Percentiles rank a stretch among this genome's conserved stretches.
phyloP scores from a whole-genome alignment of 768 basidiomycete species.

The Mycena maculata region DNA sequence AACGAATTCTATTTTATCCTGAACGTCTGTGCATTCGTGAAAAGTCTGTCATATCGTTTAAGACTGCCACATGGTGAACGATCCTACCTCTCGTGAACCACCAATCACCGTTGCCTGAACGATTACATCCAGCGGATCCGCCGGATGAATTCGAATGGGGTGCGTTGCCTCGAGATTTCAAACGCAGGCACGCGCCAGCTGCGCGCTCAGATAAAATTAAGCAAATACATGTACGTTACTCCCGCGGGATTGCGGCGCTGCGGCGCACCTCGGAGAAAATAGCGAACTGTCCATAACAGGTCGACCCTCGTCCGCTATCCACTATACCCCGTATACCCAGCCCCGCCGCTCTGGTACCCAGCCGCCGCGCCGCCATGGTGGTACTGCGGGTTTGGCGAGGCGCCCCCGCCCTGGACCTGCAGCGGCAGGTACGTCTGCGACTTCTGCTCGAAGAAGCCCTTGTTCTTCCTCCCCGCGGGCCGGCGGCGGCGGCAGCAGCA shows the following conservation, averaged over 20 bases:
- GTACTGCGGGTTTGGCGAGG: background rate
- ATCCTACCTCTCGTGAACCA: too few species aligned
- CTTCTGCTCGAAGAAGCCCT: constrained; percentile 32
- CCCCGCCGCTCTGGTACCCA: background rate
- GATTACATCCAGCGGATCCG: too few species aligned
- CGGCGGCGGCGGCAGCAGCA: constrained; percentile 60
- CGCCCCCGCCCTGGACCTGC: constrained; percentile 28
- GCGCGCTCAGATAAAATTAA: constrained; percentile 9
- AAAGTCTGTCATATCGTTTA: too few species aligned
- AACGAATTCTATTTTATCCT: too few species aligned
- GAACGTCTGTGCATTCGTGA: too few species aligned
- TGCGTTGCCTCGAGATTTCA: too few species aligned
- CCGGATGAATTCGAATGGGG: too few species aligned
- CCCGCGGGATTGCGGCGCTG: constrained; percentile 6
- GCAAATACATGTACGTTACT: constrained; percentile 21
- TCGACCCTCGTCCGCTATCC: background rate
- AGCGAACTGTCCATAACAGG: background rate
- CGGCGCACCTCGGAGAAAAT: background rate
- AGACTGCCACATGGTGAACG: too few species aligned
- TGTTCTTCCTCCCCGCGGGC: constrained; percentile 10
- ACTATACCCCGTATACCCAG: constrained; percentile 1
- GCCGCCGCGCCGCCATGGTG: background rate
- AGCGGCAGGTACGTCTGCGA: constrained; percentile 33
- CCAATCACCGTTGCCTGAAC: too few species aligned
- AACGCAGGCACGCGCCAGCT: too few species aligned